These are phyloP conservation scores for Irpex lacteus DNA, from an alignment of 1,284 basidiomycete genomes.

Conservation along the genomic window DNA sequence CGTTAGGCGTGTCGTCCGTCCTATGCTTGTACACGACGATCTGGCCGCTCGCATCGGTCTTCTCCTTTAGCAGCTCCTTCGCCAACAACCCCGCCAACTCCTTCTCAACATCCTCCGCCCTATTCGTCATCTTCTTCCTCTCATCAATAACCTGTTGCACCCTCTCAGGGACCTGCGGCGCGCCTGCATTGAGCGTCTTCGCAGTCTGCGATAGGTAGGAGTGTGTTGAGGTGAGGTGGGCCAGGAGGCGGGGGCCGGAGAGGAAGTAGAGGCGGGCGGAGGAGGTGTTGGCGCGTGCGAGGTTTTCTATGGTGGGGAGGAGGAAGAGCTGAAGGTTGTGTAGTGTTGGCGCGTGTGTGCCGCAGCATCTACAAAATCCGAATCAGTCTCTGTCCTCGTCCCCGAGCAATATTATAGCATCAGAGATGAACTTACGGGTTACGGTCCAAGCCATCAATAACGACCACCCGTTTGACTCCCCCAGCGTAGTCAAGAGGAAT, in stretches of 20 bases:
- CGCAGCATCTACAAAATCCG: slow-evolving; percentile 64
- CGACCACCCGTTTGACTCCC: slow-evolving; percentile 77
- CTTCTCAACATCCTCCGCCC: slow-evolving; percentile 59
- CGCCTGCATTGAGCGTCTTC: slow-evolving; percentile 62
- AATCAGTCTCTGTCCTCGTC: not conserved
- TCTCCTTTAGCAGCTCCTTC: slow-evolving; percentile 33
- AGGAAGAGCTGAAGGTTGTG: slow-evolving; percentile 73
- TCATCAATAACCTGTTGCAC: slow-evolving; percentile 64
- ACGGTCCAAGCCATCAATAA: slow-evolving; percentile 79
- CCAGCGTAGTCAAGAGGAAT: slow-evolving; percentile 73
- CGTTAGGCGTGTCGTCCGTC: slow-evolving; percentile 57
- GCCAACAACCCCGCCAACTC: slow-evolving; percentile 68
- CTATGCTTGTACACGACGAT: slow-evolving; percentile 50
- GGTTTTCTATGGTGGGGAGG: slow-evolving; percentile 60
- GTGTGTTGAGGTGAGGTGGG: slow-evolving; percentile 57
- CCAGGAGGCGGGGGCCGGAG: slow-evolving; percentile 70
- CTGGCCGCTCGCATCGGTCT: slow-evolving; percentile 3
- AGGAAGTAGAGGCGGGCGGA: slow-evolving; percentile 78
- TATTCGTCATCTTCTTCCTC: slow-evolving; percentile 58
- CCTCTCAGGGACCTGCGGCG: slow-evolving; percentile 62
- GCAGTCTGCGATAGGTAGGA: slow-evolving; percentile 53
- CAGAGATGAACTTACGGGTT: too few species aligned
- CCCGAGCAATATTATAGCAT: too few species aligned
- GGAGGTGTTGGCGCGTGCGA: slow-evolving; percentile 55
- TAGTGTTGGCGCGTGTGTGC: slow-evolving; percentile 77